A percentile compares a stretch with the other conserved stretches of the same genome.
These are phyloP conservation scores for Pichia scutulata DNA, from an alignment of 805 yeast genomes.

Conservation along the genomic window DNA sequence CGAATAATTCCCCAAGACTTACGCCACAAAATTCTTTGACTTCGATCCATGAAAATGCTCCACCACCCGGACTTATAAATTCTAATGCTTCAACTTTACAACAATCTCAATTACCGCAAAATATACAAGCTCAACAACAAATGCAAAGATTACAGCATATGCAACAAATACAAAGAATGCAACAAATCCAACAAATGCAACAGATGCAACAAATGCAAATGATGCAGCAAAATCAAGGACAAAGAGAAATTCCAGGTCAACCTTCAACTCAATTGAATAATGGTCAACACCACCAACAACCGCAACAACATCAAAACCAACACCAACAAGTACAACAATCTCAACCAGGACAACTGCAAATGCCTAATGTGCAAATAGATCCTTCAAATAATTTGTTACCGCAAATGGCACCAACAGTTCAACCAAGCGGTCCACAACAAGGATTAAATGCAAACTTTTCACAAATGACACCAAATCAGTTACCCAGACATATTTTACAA, in stretches of 20 bases:
- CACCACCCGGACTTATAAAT: neutral
- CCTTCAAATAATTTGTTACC: neutral
- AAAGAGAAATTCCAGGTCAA: neutral
- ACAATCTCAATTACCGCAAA: neutral
- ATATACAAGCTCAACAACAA: neutral
- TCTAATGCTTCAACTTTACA: neutral
- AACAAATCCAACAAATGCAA: slow-evolving; percentile 6
- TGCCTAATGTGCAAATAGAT: neutral
- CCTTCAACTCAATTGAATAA: neutral
- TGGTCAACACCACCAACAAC: neutral
- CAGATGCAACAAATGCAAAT: slow-evolving; percentile 1
- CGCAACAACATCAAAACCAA: neutral
- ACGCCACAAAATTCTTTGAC: neutral
- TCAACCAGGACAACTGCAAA: neutral
- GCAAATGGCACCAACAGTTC: neutral
- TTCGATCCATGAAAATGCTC: neutral
- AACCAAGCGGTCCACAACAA: neutral
- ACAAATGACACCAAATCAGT: neutral
- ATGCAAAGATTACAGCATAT: slow-evolving; percentile 1
- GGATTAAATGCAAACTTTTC: neutral
- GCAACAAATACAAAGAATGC: slow-evolving; percentile 4
- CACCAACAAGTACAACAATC: no score
- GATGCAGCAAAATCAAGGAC: neutral
- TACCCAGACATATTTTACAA: slow-evolving; percentile 6
- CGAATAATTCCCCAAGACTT: neutral